Base-by-base conservation (phyloP, 108 stramenopile genomes). In the Pelagomonas calceolata region DNA sequence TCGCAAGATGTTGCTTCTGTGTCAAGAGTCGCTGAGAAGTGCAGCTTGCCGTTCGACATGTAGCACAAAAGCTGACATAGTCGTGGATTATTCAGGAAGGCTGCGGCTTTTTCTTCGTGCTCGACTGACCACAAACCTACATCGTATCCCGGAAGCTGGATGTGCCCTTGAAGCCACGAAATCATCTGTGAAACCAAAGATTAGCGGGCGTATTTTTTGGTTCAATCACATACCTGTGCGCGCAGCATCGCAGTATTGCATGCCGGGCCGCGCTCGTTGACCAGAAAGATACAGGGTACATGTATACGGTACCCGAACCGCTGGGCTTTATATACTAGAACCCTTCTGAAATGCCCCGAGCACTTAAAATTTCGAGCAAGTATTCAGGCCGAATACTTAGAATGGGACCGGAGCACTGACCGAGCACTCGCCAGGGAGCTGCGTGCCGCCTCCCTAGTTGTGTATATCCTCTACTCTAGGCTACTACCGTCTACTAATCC, bases 51-150 rank as follows among this genome's bases (percentile, higher is more conserved):
- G 0, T 70, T 70, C 4, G 45, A 32, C 74, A 78, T 65, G 0
- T 34, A 70, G 32, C 74, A 70, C 31, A 80, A 71, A 26, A 80
- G 74, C 5, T 78, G 74, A 10, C 73, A 33, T 15, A 30, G 39
- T 30, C 63, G 67, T 30, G 34, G 39, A 33, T 69, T 60, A 35
- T 39, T 45, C 30, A 73, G 75, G 32, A 78, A 80, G 69, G 51
- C 70, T n/a, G 76, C 45, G 15, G 46, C 64, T 32, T 31, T 71
- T 75, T 80, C 70, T 9, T 36, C 29, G 64, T 63, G 71, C 35
- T 71, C 64, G 0, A 29, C 64, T 10, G 32, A 35, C 32, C 43
- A 71, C 17, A 30, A 36, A 32, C 16, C 15, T 21, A 26, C 32
- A 3, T 46, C 18, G 46, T 36, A 69, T 7, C 69, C 69, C 36